A percentile compares a stretch with the other conserved stretches of the same genome.
Evolutionary conservation across 305 asterid species (phyloP).

Genomic region (Lippia alba): DNA sequence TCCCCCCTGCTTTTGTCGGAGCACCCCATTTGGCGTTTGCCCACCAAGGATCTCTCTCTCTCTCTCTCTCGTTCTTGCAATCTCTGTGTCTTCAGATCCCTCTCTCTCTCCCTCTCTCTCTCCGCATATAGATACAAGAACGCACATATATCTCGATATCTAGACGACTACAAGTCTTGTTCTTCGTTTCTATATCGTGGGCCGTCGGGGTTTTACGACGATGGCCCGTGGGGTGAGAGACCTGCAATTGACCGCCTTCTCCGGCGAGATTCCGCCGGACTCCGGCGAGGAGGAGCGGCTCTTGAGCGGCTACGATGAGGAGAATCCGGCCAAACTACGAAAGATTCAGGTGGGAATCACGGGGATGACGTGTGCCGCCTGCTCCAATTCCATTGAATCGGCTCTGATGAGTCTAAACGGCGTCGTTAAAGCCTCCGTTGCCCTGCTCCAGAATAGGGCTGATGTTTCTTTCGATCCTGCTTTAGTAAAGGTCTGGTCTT

Average conservation of each 20-base stretch:
- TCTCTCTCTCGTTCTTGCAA: slow-evolving; percentile 11
- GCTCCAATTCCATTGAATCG: slow-evolving; percentile 77
- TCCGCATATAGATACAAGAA: not conserved
- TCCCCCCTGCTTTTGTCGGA: not conserved
- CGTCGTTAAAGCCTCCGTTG: slow-evolving; percentile 72
- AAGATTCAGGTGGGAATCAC: slow-evolving; percentile 66
- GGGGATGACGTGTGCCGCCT: slow-evolving; percentile 92
- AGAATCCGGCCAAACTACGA: slow-evolving; percentile 44
- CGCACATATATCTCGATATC: not conserved
- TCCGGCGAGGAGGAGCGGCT: slow-evolving; percentile 63
- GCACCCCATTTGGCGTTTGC: not conserved
- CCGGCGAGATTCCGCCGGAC: too few relatives aligned
- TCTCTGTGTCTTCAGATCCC: slow-evolving; percentile 1
- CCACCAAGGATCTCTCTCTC: not conserved
- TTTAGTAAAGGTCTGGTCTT: slow-evolving; percentile 57
- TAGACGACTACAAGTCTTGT: not conserved
- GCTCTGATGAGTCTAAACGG: slow-evolving; percentile 62
- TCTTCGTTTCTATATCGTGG: not conserved
- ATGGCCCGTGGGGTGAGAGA: slow-evolving; percentile 56
- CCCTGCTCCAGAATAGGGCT: slow-evolving; percentile 79
- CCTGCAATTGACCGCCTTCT: slow-evolving; percentile 58
- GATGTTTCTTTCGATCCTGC: slow-evolving; percentile 59
- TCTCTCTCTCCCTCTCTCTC: slow-evolving; percentile 14
- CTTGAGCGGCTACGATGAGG: slow-evolving; percentile 51
- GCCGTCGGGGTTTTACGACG: slow-evolving; percentile 33